These are phyloP conservation scores for Cryphonectria naterciae DNA, from an alignment of 2,329 filamentous ascomycete species.

Conservation along the genomic window DNA sequence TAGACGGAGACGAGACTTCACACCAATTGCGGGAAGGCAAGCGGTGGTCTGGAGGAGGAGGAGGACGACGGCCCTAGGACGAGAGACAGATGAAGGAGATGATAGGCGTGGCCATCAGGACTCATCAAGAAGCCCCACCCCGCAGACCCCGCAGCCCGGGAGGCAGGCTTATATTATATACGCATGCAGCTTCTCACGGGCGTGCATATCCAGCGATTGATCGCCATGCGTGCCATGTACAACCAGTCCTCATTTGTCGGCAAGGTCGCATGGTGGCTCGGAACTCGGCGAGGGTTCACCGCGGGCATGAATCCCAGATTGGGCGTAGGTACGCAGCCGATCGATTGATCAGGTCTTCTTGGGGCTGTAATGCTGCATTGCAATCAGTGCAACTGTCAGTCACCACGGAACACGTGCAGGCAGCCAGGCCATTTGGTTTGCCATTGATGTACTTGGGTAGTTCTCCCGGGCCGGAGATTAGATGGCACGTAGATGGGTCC, in stretches of 20 bases:
- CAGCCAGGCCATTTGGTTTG: conserved; percentile 24
- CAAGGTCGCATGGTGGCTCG: conserved; percentile 17
- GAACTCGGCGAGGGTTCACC: conserved; percentile 21
- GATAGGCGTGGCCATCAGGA: conserved; percentile 14
- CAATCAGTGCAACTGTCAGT: conserved; percentile 5
- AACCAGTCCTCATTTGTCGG: background rate
- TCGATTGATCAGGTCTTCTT: conserved; percentile 18
- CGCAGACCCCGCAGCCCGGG: background rate
- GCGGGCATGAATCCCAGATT: conserved; percentile 24
- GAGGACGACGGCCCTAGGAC: too few relatives aligned
- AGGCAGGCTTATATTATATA: conserved; percentile 18
- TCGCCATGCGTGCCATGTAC: conserved; percentile 1
- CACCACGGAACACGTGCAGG: conserved; percentile 23
- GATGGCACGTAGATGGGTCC: background rate
- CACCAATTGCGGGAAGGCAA: background rate
- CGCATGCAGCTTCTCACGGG: background rate
- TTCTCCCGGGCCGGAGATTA: conserved; percentile 5
- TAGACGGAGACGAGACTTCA: background rate
- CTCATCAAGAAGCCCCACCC: background rate
- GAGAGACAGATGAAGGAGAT: background rate
- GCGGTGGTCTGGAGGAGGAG: background rate
- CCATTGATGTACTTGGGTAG: background rate
- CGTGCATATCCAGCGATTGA: background rate
- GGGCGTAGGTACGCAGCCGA: conserved; percentile 14
- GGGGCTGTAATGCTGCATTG: conserved; percentile 5